phyloP scores from a whole-genome alignment of 345 rosid species.

The Citrus trifoliata region DNA sequence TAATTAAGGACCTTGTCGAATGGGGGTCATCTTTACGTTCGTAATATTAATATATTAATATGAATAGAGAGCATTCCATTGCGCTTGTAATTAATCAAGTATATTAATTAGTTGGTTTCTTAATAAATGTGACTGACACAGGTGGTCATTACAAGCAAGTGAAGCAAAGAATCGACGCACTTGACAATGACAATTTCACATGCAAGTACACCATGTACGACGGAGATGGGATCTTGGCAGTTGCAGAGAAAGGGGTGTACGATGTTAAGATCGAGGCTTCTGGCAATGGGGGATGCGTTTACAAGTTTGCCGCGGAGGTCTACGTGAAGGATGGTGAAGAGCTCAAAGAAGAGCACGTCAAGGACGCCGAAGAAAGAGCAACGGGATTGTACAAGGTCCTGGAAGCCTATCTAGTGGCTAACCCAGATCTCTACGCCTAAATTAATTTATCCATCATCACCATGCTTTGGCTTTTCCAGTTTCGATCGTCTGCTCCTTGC shows the following conservation, averaged over 20 bases:
- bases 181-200: conserved; percentile 30
- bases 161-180: conserved; percentile 33
- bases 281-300: background rate
- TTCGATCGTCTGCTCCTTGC: background rate
- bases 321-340: background rate
- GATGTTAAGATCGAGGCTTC: conserved; percentile 21
- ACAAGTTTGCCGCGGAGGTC: background rate
- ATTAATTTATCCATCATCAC: background rate
- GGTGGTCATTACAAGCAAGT: conserved; percentile 8
- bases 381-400: conserved; percentile 25
- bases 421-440: conserved; percentile 30
- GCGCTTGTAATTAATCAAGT: too few relatives aligned
- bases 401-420: conserved; percentile 37
- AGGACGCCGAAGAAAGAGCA: conserved; percentile 22
- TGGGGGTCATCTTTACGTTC: too few relatives aligned
- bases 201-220: conserved; percentile 30
- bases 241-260: conserved; percentile 12
- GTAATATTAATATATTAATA: too few relatives aligned
- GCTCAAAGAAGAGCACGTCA: conserved; percentile 24
- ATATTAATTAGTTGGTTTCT: too few relatives aligned
- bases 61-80: too few relatives aligned
- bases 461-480: background rate
- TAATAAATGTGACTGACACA: background rate
- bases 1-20: background rate
- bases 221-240: conserved; percentile 14